Percentiles rank a stretch among this genome's conserved stretches.
phyloP scores from a whole-genome alignment of 176 grass and related monocot species.

The bread wheat (Triticum aestivum) region IWGSC_CS_RefSeq_v2.1 NC_057812.1:668630774-668631273 shows the following conservation, averaged over 20 bases:
- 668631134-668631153: slow-evolving; percentile 29
- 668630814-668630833: slow-evolving; percentile 62
- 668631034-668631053: slow-evolving; percentile 9
- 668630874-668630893: slow-evolving; percentile 80
- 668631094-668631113: slow-evolving; percentile 12
- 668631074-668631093: background rate
- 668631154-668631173: background rate
- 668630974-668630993: background rate
- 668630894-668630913: slow-evolving; percentile 80
- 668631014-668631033: background rate
- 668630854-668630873: slow-evolving; percentile 88
- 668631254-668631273: background rate
- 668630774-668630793: slow-evolving; percentile 60
- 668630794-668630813: slow-evolving; percentile 74
- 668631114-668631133: slow-evolving; percentile 14
- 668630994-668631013: background rate
- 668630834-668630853: slow-evolving; percentile 72
- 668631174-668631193: slow-evolving; percentile 15
- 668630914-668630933: slow-evolving; percentile 61
- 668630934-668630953: slow-evolving; percentile 23
- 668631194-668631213: slow-evolving; percentile 31
- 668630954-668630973: background rate
- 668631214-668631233: slow-evolving; percentile 39
- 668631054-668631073: slow-evolving; percentile 19
- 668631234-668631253: slow-evolving; percentile 31